Evolutionary conservation across 495 filamentous ascomycete species (phyloP), one percentile per base, ranked within the genome.

Genomic region (Achaetomiella virescens): DNA sequence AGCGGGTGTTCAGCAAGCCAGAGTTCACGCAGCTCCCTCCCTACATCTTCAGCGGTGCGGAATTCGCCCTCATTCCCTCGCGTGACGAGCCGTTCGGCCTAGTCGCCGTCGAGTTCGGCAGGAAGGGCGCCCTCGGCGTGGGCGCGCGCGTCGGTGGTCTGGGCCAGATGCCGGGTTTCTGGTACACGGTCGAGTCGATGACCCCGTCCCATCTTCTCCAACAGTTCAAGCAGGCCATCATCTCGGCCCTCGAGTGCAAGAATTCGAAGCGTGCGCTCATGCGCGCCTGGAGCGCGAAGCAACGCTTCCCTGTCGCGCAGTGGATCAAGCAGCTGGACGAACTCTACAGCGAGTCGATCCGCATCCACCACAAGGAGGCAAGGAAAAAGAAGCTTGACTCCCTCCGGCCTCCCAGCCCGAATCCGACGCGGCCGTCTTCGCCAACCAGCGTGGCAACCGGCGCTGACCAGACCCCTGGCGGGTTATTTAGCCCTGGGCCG

Each of bases 91-190:
- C 87, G 0, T 91, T 91, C 59, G 87, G 87, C 27, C 70, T 91
- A n/a, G 87, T 90, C 3, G 87, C 87, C 29, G 87, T 90, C 42
- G 87, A 90, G 63, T 90, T 90, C 60, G 87, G 87, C 24, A 77
- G 87, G 22, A 89, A 90, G 66, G 87, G 87, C 40, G 87, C 87
- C 14, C 75, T 90, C 15, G 86, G 87, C 48, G 84, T 90, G 50
- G 87, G 87, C 20, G 83, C 85, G 33, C 73, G 79, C 17, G 79
- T 82, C 27, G 79, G 79, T 74, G 85, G 85, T 68, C 75, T 90
- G 29, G 87, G 87, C 2, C 83, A 88, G 59, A 89, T 89, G 85
- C 87, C 87, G n/a, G 86, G 87, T 35, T 89, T 82, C 76, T 86
- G 83, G 83, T 85, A 78, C 62, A 89, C 77, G 57, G 78, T 72